phyloP scores from a whole-genome alignment of 371 early-diverging fungal genomes.

The Circinella umbellata region DNA sequence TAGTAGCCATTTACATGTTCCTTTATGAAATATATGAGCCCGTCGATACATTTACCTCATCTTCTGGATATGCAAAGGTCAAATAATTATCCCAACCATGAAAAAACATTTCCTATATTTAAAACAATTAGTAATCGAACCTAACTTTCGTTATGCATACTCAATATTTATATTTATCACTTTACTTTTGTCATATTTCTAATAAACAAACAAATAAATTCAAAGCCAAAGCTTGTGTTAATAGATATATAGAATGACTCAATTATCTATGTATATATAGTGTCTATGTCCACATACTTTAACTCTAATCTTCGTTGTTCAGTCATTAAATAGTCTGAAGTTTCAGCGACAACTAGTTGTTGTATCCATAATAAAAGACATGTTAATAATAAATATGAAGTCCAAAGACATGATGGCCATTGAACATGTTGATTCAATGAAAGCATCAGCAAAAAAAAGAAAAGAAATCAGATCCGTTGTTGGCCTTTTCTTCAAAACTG shows the following conservation, averaged over 20 bases:
- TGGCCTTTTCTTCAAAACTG: not conserved
- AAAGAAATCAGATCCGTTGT: not conserved
- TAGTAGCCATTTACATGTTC: too few relatives aligned
- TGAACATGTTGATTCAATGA: slow-evolving; percentile 3
- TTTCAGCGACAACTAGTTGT: not conserved
- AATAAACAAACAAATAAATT: not conserved
- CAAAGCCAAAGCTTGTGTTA: not conserved
- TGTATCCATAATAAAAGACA: not conserved
- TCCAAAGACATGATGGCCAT: not conserved
- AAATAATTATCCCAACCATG: slow-evolving; percentile 89
- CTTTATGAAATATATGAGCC: too few relatives aligned
- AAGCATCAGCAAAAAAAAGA: not conserved
- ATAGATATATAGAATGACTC: not conserved
- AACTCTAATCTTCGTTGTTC: slow-evolving; percentile 14
- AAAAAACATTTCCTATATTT: slow-evolving; percentile 80
- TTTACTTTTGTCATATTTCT: slow-evolving; percentile 15
- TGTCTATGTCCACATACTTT: slow-evolving; percentile 1
- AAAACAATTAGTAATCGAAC: not conserved
- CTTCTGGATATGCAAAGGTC: slow-evolving; percentile 85
- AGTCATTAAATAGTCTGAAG: slow-evolving; percentile 5
- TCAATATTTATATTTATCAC: too few relatives aligned
- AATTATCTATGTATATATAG: not conserved
- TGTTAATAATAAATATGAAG: not conserved
- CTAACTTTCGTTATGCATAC: not conserved
- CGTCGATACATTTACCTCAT: slow-evolving; percentile 65